A percentile compares a stretch with the other conserved stretches of the same genome.
Conservation (phyloP, 2,329 filamentous ascomycete genomes). For the Lecanosticta acicola region DNA sequence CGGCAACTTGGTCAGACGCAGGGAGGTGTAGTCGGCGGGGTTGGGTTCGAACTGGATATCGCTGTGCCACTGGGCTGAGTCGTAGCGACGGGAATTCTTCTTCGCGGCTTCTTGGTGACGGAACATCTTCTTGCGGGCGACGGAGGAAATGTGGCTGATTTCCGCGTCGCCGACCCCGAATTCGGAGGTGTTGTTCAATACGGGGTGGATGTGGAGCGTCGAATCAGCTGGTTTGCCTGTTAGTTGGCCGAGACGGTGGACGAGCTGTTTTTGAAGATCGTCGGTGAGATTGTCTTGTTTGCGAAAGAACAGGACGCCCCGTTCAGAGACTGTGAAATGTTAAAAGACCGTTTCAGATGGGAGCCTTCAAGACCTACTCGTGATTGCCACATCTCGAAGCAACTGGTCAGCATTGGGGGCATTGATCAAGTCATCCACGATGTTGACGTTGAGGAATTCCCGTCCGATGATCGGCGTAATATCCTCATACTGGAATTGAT, state of each 20-base stretch:
- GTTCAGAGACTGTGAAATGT: neutral
- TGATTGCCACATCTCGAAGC: conserved; percentile 18
- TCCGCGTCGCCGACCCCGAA: conserved; percentile 50
- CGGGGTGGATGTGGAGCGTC: conserved; percentile 56
- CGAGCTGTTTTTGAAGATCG: conserved; percentile 59
- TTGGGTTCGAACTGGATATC: conserved; percentile 62
- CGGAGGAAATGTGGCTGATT: conserved; percentile 59
- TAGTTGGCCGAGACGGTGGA: conserved; percentile 54
- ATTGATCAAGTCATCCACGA: conserved; percentile 58
- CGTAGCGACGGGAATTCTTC: conserved; percentile 21
- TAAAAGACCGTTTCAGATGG: neutral
- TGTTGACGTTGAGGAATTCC: conserved; percentile 54
- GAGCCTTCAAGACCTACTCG: conserved; percentile 25
- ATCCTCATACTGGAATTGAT: conserved; percentile 52
- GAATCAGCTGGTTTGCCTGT: conserved; percentile 54
- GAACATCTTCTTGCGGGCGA: conserved; percentile 47
- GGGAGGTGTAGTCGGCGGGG: conserved; percentile 58
- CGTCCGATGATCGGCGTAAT: conserved; percentile 58
- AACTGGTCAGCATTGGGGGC: conserved; percentile 23
- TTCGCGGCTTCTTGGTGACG: conserved; percentile 27
- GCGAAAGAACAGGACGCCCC: neutral
- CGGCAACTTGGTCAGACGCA: conserved; percentile 54
- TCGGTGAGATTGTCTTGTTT: conserved; percentile 55
- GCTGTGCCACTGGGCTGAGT: conserved; percentile 42
- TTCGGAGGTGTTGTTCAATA: conserved; percentile 51